Evolutionary conservation across 345 rosid species (phyloP).

Genomic region (Eucalyptus pauciflora): DNA sequence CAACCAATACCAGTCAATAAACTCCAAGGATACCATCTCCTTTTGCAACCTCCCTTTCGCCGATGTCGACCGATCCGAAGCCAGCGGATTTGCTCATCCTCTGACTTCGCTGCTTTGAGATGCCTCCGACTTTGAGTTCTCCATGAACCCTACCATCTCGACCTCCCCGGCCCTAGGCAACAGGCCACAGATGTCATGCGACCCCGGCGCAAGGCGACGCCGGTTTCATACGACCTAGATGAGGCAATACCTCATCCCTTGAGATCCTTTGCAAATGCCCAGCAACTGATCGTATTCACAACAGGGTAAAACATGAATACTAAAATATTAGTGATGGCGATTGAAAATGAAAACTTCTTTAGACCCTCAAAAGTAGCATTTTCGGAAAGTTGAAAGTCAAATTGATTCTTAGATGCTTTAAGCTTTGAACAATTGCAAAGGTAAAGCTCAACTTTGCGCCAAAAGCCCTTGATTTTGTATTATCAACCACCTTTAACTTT

Average conservation of each 20-base stretch:
- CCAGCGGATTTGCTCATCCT: neutral
- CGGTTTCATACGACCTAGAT: neutral
- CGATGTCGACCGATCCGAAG: neutral
- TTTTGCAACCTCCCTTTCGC: constrained; percentile 1
- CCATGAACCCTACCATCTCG: neutral
- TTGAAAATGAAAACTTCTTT: neutral
- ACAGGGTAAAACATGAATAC: neutral
- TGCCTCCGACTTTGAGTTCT: constrained; percentile 6
- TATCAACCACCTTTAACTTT: neutral
- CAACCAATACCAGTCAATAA: neutral
- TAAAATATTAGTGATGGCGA: neutral
- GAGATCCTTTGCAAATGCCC: neutral
- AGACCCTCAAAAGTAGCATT: neutral
- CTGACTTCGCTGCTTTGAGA: neutral
- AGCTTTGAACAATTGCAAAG: neutral
- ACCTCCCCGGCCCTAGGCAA: neutral
- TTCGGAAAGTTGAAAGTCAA: neutral
- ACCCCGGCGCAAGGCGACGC: neutral
- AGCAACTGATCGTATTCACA: neutral
- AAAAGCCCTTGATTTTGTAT: neutral
- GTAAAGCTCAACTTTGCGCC: neutral
- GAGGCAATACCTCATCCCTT: neutral
- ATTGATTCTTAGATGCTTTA: neutral
- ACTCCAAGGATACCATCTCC: constrained; percentile 4
- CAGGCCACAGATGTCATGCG: neutral